Evolutionary conservation across 305 asterid species (phyloP).

Genomic region (Fraxinus paxiana): DNA sequence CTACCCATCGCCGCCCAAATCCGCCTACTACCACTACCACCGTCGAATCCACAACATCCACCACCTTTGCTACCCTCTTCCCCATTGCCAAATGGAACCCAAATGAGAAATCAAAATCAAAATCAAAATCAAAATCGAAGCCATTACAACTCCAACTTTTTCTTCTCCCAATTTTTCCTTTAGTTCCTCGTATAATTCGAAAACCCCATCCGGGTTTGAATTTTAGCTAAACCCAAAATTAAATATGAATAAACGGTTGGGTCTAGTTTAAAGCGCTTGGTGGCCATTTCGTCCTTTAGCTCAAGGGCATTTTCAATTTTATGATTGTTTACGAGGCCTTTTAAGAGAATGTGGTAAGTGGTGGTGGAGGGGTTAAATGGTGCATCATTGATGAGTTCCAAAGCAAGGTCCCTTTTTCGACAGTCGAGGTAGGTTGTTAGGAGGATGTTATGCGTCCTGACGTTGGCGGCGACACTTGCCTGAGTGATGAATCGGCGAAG

Average conservation of each 20-base stretch:
- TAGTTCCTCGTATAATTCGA: slow-evolving; percentile 67
- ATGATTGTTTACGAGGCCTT: slow-evolving; percentile 64
- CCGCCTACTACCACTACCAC: too few relatives aligned
- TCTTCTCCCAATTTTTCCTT: slow-evolving; percentile 63
- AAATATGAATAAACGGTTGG: slow-evolving; percentile 64
- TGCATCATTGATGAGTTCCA: slow-evolving; percentile 75
- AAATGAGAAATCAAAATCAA: too few relatives aligned
- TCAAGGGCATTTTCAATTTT: slow-evolving; percentile 57
- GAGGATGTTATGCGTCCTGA: slow-evolving; percentile 68
- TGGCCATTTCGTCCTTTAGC: slow-evolving; percentile 57
- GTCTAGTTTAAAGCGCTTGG: slow-evolving; percentile 57
- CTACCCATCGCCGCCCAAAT: too few relatives aligned
- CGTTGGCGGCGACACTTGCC: slow-evolving; percentile 70
- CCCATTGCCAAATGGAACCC: too few relatives aligned
- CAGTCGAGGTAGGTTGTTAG: slow-evolving; percentile 77
- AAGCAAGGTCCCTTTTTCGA: slow-evolving; percentile 70
- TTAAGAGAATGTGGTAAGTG: slow-evolving; percentile 61
- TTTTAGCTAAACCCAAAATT: slow-evolving; percentile 65
- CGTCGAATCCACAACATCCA: too few relatives aligned
- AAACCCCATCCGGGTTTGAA: slow-evolving; percentile 51
- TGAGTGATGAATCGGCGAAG: slow-evolving; percentile 84
- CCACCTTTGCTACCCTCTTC: too few relatives aligned
- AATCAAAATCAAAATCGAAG: too few relatives aligned
- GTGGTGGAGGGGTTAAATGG: slow-evolving; percentile 65
- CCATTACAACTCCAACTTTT: slow-evolving; percentile 50